Conservation (phyloP, 768 basidiomycete genomes). For the Collybia sp. region DNA sequence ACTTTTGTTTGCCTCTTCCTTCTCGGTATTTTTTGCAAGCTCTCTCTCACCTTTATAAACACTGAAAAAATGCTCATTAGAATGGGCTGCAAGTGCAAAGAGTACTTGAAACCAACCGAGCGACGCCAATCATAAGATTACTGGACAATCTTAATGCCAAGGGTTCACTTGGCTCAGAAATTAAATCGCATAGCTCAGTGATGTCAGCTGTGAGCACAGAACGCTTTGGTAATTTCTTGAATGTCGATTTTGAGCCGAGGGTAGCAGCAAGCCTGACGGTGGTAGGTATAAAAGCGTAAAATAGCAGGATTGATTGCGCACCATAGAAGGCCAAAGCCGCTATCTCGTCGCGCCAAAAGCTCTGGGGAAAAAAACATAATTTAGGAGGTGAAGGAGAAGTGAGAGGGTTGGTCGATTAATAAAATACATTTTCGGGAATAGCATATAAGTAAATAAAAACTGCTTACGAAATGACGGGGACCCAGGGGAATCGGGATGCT, state of each 20-base stretch:
- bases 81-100: not conserved
- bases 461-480: too few relatives aligned
- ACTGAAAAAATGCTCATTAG: slow-evolving; percentile 9
- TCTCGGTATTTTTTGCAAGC: too few relatives aligned
- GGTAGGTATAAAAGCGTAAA: not conserved
- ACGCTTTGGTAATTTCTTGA: slow-evolving; percentile 77
- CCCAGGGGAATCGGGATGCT: not conserved
- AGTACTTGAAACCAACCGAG: slow-evolving; percentile 52
- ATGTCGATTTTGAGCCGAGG: slow-evolving; percentile 80
- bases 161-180: slow-evolving; percentile 80
- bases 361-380: slow-evolving; percentile 89
- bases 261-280: slow-evolving; percentile 82
- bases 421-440: too few relatives aligned
- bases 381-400: not conserved
- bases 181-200: slow-evolving; percentile 71
- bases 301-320: slow-evolving; percentile 17
- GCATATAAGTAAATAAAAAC: too few relatives aligned
- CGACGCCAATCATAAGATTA: slow-evolving; percentile 86
- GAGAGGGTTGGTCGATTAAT: too few relatives aligned
- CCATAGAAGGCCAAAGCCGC: slow-evolving; percentile 89
- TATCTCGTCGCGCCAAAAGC: slow-evolving; percentile 74
- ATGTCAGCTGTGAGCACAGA: slow-evolving; percentile 87
- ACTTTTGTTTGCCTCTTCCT: not conserved
- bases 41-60: slow-evolving; percentile 38
- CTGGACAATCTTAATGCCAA: slow-evolving; percentile 84